Conservation (phyloP, 2,329 filamentous ascomycete genomes). For the Aureobasidium pullulans region DNA sequence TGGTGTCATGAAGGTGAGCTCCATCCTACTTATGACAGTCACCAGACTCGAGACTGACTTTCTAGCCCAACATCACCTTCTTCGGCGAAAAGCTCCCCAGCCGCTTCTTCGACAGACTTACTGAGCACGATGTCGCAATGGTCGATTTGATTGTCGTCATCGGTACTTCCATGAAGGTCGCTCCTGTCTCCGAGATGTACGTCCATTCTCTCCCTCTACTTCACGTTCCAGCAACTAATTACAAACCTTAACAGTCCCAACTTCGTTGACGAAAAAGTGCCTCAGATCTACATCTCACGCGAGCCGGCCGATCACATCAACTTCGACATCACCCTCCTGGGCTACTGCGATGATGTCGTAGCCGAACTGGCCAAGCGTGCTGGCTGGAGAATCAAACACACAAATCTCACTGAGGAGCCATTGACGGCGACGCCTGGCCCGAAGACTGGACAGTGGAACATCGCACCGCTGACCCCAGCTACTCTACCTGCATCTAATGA, state of each 20-base stretch:
- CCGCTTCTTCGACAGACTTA: conserved; percentile 71
- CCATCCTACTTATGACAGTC: background rate
- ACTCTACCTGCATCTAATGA: too few relatives aligned
- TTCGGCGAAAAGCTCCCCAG: conserved; percentile 87
- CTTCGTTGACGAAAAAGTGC: conserved; percentile 24
- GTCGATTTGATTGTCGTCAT: conserved; percentile 93
- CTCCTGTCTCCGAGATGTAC: conserved; percentile 82
- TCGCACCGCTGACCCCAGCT: background rate
- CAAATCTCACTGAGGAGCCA: background rate
- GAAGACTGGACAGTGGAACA: background rate
- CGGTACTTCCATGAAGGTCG: conserved; percentile 91
- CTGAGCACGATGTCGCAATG: conserved; percentile 69
- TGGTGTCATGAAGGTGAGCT: conserved; percentile 67
- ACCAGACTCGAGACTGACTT: background rate
- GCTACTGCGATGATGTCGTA: conserved; percentile 87
- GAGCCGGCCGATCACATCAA: conserved; percentile 78
- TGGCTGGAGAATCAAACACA: conserved; percentile 59
- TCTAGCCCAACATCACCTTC: conserved; percentile 88
- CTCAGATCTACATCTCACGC: conserved; percentile 29
- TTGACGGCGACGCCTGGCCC: background rate
- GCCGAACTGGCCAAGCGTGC: conserved; percentile 75
- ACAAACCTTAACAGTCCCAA: conserved; percentile 18
- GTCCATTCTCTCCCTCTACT: background rate
- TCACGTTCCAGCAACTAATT: too few relatives aligned
- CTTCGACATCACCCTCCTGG: conserved; percentile 94